These are phyloP conservation scores for Aspergillus piperis DNA, from an alignment of 2,329 filamentous ascomycete species.

Conservation along the genomic window DNA sequence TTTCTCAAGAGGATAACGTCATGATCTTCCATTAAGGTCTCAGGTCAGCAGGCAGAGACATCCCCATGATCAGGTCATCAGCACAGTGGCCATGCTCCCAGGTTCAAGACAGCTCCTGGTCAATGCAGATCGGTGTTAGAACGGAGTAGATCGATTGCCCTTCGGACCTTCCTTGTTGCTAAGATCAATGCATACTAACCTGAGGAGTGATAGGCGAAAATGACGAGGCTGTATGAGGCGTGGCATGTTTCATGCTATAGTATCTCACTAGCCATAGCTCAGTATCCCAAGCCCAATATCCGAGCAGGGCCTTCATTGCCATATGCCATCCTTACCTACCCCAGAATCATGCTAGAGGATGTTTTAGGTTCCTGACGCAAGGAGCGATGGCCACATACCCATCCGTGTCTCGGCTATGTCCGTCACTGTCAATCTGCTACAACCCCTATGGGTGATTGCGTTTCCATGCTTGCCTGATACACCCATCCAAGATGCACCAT, in stretches of 20 bases:
- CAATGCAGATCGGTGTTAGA: too few relatives aligned
- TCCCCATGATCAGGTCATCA: too few relatives aligned
- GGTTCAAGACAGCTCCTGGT: too few relatives aligned
- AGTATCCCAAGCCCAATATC: not conserved
- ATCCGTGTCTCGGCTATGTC: not conserved
- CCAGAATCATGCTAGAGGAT: not conserved
- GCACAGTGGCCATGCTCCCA: too few relatives aligned
- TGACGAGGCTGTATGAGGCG: not conserved
- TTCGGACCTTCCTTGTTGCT: not conserved
- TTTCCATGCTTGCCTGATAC: not conserved
- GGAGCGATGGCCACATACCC: not conserved
- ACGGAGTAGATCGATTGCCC: not conserved
- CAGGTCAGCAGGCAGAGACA: too few relatives aligned
- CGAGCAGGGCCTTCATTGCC: not conserved
- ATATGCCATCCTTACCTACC: not conserved
- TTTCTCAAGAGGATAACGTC: too few relatives aligned
- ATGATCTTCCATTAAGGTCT: too few relatives aligned
- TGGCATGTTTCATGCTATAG: not conserved
- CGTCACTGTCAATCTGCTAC: not conserved
- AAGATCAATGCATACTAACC: not conserved
- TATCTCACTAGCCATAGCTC: not conserved
- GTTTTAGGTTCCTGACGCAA: not conserved
- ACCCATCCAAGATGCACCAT: not conserved
- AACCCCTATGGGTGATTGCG: not conserved
- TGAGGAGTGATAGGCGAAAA: not conserved